Conservation (phyloP, 2,329 filamentous ascomycete species). For the Passalora sequoiae region DNA sequence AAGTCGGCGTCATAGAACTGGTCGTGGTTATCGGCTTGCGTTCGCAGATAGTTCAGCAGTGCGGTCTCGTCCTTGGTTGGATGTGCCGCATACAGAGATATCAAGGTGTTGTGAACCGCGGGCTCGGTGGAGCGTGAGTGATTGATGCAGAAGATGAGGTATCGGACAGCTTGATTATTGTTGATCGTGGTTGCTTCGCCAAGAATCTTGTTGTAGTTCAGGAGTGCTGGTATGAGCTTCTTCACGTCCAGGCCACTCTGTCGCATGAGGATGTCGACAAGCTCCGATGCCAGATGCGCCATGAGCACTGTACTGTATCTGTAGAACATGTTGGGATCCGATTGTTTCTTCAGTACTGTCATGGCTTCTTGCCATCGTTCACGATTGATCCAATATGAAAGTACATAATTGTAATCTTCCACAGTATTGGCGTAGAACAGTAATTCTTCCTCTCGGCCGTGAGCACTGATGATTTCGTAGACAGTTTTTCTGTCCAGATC, state of each 20-base stretch:
- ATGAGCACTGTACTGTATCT: conserved; percentile 96
- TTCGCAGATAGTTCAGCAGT: conserved; percentile 81
- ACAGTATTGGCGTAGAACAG: conserved; percentile 84
- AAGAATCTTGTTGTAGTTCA: conserved; percentile 79
- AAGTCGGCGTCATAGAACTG: conserved; percentile 92
- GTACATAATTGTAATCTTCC: conserved; percentile 88
- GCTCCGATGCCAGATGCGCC: conserved; percentile 74
- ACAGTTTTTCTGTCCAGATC: conserved; percentile 88
- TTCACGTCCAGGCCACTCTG: conserved; percentile 79
- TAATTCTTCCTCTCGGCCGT: conserved; percentile 88
- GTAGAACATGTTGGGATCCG: conserved; percentile 88
- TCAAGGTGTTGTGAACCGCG: conserved; percentile 92
- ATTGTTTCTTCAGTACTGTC: conserved; percentile 86
- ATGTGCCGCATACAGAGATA: conserved; percentile 90
- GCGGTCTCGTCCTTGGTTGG: conserved; percentile 77
- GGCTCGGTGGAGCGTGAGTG: conserved; percentile 73
- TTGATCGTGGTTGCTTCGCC: conserved; percentile 58
- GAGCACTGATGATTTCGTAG: conserved; percentile 93
- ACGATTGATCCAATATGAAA: conserved; percentile 95
- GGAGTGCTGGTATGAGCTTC: conserved; percentile 83
- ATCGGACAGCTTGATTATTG: conserved; percentile 83
- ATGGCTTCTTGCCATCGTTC: conserved; percentile 88
- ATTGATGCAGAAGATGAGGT: conserved; percentile 90
- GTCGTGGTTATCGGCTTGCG: conserved; percentile 68
- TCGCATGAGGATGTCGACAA: conserved; percentile 94